A percentile compares a stretch with the other conserved stretches of the same genome.
phyloP scores from a whole-genome alignment of 345 rosid species.

The Brassica cretica region DNA sequence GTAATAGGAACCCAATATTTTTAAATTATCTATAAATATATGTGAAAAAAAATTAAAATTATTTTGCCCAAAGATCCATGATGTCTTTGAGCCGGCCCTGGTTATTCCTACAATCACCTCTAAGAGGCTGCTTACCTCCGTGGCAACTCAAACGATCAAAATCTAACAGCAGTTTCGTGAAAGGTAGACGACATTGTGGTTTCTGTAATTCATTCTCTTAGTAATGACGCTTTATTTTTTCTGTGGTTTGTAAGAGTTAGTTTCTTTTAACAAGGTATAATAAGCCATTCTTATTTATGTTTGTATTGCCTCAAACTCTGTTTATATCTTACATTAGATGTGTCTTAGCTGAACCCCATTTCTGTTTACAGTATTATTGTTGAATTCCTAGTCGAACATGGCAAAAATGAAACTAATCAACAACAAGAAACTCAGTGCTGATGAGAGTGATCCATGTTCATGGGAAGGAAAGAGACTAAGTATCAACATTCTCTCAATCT shows the following conservation, averaged over 20 bases:
- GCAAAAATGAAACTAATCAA: constrained; percentile 14
- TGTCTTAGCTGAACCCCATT: no score
- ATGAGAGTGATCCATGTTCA: constrained; percentile 38
- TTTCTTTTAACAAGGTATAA: constrained; percentile 22
- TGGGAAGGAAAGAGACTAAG: not conserved
- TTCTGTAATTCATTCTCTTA: no score
- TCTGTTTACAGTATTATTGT: not conserved
- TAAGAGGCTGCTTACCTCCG: constrained; percentile 81
- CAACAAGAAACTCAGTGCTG: constrained; percentile 88
- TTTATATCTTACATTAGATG: constrained; percentile 14
- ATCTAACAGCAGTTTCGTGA: constrained; percentile 59
- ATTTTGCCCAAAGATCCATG: no score
- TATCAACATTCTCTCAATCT: not conserved
- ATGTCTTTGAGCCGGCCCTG: no score
- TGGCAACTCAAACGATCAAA: constrained; percentile 68
- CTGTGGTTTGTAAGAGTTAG: constrained; percentile 7
- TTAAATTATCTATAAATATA: no score
- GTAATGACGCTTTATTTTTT: no score
- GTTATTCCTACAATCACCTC: constrained; percentile 63
- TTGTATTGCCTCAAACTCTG: not conserved
- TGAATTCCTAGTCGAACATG: not conserved
- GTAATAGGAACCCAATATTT: no score
- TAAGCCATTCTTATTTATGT: constrained; percentile 14
- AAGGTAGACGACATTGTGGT: constrained; percentile 39
- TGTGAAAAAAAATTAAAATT: no score